These are phyloP conservation scores for Botrytis paeoniae DNA, from an alignment of 2,329 filamentous ascomycete genomes.

Conservation along the genomic window DNA sequence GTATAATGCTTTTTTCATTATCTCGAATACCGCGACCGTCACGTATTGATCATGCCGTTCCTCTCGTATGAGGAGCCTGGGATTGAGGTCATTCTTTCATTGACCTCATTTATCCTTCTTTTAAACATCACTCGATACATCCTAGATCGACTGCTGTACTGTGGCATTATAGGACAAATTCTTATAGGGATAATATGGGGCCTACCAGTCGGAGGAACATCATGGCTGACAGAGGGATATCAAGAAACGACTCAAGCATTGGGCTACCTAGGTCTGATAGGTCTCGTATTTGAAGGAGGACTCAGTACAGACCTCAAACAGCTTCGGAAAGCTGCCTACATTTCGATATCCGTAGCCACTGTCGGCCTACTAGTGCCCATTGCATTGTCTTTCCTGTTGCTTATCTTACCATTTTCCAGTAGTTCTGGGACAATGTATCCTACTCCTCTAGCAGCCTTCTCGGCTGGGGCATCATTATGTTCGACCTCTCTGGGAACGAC, in stretches of 20 bases:
- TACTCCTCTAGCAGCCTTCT: constrained; percentile 50
- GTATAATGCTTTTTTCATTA: background rate
- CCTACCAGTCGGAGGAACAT: constrained; percentile 59
- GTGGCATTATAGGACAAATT: constrained; percentile 70
- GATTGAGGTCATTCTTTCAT: constrained; percentile 57
- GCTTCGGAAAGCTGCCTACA: constrained; percentile 55
- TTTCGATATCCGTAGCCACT: constrained; percentile 60
- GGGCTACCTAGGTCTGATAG: constrained; percentile 70
- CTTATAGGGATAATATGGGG: constrained; percentile 70
- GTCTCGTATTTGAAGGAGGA: constrained; percentile 63
- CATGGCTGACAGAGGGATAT: constrained; percentile 52
- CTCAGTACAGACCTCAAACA: constrained; percentile 28
- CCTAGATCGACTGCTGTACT: constrained; percentile 61
- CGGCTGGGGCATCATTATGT: constrained; percentile 69
- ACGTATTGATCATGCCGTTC: constrained; percentile 27
- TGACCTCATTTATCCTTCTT: constrained; percentile 59
- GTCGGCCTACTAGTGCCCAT: constrained; percentile 66
- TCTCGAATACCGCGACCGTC: background rate
- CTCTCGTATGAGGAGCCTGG: constrained; percentile 61
- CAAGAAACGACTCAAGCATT: constrained; percentile 60
- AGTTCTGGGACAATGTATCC: constrained; percentile 23
- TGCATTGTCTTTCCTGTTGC: constrained; percentile 56
- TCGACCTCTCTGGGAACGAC: constrained; percentile 74
- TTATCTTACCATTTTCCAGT: constrained; percentile 29
- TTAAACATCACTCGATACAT: constrained; percentile 57